Conservation (phyloP, 2,329 filamentous ascomycete species). For the Didymella pomorum region DNA sequence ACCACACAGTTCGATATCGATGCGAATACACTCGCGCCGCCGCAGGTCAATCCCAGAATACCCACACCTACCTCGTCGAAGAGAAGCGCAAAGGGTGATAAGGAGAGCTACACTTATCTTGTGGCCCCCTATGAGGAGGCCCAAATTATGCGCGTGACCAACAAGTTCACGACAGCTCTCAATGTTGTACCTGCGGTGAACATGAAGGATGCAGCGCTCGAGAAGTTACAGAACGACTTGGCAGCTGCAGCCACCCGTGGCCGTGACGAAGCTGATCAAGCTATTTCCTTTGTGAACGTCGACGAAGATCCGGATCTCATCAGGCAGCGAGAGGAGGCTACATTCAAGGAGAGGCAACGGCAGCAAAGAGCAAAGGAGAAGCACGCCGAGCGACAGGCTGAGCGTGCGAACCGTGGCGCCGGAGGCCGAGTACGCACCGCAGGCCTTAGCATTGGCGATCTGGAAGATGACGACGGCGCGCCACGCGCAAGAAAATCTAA, state of each 20-base stretch:
- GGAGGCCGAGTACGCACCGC: conserved; percentile 62
- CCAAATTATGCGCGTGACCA: conserved; percentile 74
- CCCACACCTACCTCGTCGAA: conserved; percentile 56
- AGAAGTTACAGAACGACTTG: conserved; percentile 72
- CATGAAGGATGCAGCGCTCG: conserved; percentile 74
- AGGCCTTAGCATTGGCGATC: conserved; percentile 63
- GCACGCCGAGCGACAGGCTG: conserved; percentile 69
- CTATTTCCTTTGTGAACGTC: conserved; percentile 72
- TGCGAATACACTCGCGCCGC: conserved; percentile 73
- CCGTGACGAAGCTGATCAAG: conserved; percentile 56
- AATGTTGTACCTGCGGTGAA: conserved; percentile 72
- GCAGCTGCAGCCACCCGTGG: conserved; percentile 66
- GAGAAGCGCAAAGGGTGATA: conserved; percentile 49
- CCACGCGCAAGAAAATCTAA: conserved; percentile 40
- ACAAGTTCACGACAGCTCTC: conserved; percentile 78
- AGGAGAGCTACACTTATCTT: conserved; percentile 79
- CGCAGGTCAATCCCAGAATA: conserved; percentile 58
- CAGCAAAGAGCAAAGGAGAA: conserved; percentile 70
- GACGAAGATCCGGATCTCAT: conserved; percentile 78
- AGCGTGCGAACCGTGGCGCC: conserved; percentile 58
- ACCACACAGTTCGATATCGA: conserved; percentile 77
- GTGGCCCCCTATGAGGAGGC: conserved; percentile 74
- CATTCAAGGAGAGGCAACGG: conserved; percentile 76
- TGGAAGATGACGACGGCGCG: conserved; percentile 66
- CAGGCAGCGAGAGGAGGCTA: conserved; percentile 75